These are phyloP conservation scores for Colletotrichum truncatum DNA, from an alignment of 2,329 filamentous ascomycete genomes.

Conservation along the genomic window DNA sequence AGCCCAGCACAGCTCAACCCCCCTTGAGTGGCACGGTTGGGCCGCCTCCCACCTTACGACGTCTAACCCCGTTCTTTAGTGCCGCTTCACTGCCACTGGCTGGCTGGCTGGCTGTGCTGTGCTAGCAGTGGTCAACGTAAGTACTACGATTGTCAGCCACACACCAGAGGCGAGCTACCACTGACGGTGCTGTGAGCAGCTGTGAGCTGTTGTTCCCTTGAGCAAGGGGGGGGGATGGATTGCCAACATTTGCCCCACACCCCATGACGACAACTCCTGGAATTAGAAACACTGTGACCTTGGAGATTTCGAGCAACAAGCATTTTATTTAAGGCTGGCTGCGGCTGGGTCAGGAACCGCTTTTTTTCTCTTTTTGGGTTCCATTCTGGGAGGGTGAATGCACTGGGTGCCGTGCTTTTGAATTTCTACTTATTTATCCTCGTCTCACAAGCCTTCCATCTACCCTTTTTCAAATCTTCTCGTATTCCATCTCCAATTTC, in stretches of 20 bases:
- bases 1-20: not conserved
- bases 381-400: not conserved
- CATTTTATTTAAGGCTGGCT: constrained; percentile 20
- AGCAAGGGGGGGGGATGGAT: too few species aligned
- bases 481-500: too few species aligned
- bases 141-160: constrained; percentile 15
- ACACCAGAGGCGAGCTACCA: not conserved
- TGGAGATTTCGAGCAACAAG: constrained; percentile 17
- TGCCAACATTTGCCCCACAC: constrained; percentile 15
- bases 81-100: constrained; percentile 6
- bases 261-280: constrained; percentile 27
- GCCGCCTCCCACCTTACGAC: constrained; percentile 7
- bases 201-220: too few species aligned
- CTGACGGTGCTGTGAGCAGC: too few species aligned
- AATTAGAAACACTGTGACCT: constrained; percentile 23
- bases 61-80: not conserved
- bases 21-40: not conserved
- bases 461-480: too few species aligned
- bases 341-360: constrained; percentile 7
- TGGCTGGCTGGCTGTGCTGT: constrained; percentile 6
- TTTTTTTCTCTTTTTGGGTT: constrained; percentile 12
- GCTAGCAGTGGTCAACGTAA: not conserved
- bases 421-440: not conserved
- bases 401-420: not conserved
- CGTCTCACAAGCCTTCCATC: not conserved